These are phyloP conservation scores for Jamesozyma piceae DNA, from an alignment of 805 yeast genomes.

Conservation along the genomic window DNA sequence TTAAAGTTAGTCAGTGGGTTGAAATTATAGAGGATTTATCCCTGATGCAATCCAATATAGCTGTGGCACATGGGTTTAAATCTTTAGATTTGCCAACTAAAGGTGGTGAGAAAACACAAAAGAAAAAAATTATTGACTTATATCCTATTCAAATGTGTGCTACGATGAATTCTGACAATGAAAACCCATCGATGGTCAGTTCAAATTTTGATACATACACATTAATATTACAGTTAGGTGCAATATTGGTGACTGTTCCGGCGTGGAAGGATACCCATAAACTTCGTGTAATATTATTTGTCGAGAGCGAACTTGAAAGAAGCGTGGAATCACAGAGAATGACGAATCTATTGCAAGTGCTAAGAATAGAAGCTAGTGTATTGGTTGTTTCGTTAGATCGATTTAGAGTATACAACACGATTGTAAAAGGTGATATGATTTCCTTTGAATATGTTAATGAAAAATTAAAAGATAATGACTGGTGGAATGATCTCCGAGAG, in stretches of 20 bases:
- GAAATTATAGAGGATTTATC: conserved; percentile 83
- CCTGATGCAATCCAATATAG: conserved; percentile 82
- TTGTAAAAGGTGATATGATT: conserved; percentile 57
- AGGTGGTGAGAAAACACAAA: conserved; percentile 11
- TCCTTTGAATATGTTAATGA: conserved; percentile 40
- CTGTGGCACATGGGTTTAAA: conserved; percentile 84
- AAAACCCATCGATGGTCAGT: conserved; percentile 43
- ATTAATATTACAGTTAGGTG: conserved; percentile 84
- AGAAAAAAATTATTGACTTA: conserved; percentile 62
- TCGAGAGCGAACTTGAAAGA: conserved; percentile 64
- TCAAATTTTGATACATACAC: conserved; percentile 96
- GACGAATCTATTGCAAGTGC: conserved; percentile 51
- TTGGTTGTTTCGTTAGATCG: conserved; percentile 58
- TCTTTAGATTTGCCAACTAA: conserved; percentile 52
- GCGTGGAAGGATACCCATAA: conserved; percentile 76
- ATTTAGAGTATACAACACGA: conserved; percentile 57
- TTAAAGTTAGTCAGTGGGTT: conserved; percentile 79
- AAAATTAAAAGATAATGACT: conserved; percentile 52
- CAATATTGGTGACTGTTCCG: conserved; percentile 85
- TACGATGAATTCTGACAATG: conserved; percentile 35
- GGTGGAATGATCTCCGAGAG: conserved; percentile 72
- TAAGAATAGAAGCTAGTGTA: conserved; percentile 79
- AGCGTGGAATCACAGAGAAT: conserved; percentile 61
- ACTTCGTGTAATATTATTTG: conserved; percentile 80
- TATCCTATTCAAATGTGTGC: conserved; percentile 98